phyloP scores from a whole-genome alignment of 78 protist genomes.

The Isochrysis galbana region DNA sequence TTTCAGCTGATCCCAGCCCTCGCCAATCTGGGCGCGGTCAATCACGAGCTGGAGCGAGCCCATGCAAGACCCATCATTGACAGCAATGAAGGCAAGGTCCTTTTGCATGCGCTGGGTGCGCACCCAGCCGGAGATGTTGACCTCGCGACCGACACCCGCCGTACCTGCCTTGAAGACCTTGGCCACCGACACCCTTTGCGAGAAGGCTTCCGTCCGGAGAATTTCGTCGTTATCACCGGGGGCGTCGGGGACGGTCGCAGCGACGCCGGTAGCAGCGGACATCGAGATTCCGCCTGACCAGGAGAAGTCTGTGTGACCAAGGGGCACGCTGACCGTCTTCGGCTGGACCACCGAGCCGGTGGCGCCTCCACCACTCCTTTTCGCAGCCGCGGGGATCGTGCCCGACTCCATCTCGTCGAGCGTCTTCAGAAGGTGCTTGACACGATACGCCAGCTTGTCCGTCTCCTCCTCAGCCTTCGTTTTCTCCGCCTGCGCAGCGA shows the following conservation, averaged over 20 bases:
- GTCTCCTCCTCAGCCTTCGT: not conserved
- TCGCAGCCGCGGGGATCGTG: not conserved
- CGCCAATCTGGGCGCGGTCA: not conserved
- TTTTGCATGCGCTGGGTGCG: constrained; percentile 1
- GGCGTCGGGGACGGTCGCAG: too few relatives aligned
- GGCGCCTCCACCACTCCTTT: not conserved
- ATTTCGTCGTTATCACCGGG: too few relatives aligned
- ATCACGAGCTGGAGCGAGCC: constrained; percentile 29
- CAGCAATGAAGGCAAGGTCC: constrained; percentile 25
- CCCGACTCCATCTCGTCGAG: not conserved
- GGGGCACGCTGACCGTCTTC: not conserved
- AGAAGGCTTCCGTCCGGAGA: not conserved
- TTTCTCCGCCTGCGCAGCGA: not conserved
- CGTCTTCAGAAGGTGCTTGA: not conserved
- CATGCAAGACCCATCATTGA: constrained; percentile 50
- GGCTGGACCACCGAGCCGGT: not conserved
- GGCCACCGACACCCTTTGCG: not conserved
- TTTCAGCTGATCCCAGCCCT: not conserved
- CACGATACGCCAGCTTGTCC: not conserved
- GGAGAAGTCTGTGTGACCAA: not conserved
- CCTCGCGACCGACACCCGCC: constrained; percentile 12
- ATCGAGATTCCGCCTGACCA: not conserved
- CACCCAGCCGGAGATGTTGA: constrained; percentile 47
- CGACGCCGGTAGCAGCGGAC: not conserved
- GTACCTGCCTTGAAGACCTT: not conserved